Evolutionary conservation across 805 yeast genomes (phyloP).

Genomic region (Kodamaea fukazawae): DNA sequence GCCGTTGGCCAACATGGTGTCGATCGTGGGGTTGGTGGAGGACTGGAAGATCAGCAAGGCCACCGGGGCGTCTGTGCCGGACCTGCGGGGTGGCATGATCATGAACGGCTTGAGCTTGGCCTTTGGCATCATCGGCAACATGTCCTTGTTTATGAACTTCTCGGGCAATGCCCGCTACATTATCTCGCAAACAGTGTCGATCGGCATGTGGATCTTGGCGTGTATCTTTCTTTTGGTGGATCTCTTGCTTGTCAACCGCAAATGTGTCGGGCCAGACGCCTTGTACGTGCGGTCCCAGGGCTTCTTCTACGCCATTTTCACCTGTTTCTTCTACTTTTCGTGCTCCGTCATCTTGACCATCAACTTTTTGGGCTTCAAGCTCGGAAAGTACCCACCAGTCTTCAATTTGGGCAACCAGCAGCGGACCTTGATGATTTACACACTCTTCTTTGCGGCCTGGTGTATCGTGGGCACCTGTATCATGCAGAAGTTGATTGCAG

Average conservation of each 20-base stretch:
- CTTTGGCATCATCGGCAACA: constrained; percentile 65
- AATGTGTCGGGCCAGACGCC: constrained; percentile 15
- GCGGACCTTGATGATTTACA: constrained; percentile 69
- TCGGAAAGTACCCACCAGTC: constrained; percentile 62
- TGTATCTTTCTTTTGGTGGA: constrained; percentile 50
- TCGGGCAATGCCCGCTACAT: constrained; percentile 55
- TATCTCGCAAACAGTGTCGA: constrained; percentile 60
- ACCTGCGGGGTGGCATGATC: constrained; percentile 46
- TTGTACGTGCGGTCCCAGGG: constrained; percentile 51
- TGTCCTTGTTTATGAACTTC: constrained; percentile 69
- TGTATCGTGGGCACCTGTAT: constrained; percentile 59
- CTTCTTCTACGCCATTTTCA: constrained; percentile 74
- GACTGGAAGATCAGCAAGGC: constrained; percentile 52
- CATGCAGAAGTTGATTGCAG: constrained; percentile 39
- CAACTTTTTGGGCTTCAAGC: constrained; percentile 61
- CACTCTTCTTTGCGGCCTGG: constrained; percentile 66
- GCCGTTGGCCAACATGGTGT: constrained; percentile 72
- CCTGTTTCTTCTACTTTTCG: constrained; percentile 57
- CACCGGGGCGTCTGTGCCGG: constrained; percentile 21
- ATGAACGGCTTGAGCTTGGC: constrained; percentile 63
- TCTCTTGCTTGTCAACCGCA: constrained; percentile 37
- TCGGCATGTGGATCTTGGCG: constrained; percentile 64
- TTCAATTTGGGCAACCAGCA: constrained; percentile 68
- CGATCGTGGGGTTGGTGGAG: constrained; percentile 67
- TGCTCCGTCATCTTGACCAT: constrained; percentile 52